These are phyloP conservation scores for Tylopilus sp. DNA, from an alignment of 768 basidiomycete genomes.

Conservation along the genomic window DNA sequence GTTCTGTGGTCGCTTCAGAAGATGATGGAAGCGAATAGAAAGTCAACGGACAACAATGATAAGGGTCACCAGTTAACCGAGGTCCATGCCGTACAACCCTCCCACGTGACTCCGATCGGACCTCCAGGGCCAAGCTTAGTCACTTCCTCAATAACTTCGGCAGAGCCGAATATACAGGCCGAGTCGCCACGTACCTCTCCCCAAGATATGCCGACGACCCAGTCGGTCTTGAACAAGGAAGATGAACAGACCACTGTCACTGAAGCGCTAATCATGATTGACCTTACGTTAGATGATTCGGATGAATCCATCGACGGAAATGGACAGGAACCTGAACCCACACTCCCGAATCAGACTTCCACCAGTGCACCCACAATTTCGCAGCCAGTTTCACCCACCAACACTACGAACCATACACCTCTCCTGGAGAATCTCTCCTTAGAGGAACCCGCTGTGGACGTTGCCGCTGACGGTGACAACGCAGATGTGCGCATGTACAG, in stretches of 20 bases:
- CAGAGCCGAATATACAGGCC: background rate
- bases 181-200: background rate
- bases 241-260: background rate
- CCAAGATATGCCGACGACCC: background rate
- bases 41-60: background rate
- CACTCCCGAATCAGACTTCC: conserved; percentile 7
- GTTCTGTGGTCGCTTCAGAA: conserved; percentile 50
- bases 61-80: background rate
- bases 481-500: conserved; percentile 23
- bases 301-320: conserved; percentile 18
- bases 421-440: conserved; percentile 21
- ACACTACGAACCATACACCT: conserved; percentile 17
- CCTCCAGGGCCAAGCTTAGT: background rate
- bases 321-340: conserved; percentile 6
- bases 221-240: background rate
- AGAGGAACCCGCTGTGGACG: conserved; percentile 10
- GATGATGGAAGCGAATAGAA: conserved; percentile 7
- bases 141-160: background rate
- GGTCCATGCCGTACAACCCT: background rate
- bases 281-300: conserved; percentile 25
- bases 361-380: conserved; percentile 1
- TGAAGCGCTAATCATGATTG: conserved; percentile 24
- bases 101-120: background rate
- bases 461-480: background rate
- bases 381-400: conserved; percentile 6